A percentile compares a stretch with the other conserved stretches of the same genome.
Evolutionary conservation across 306 rosid species (phyloP).

Genomic region (Dicorynia guianensis): DNA sequence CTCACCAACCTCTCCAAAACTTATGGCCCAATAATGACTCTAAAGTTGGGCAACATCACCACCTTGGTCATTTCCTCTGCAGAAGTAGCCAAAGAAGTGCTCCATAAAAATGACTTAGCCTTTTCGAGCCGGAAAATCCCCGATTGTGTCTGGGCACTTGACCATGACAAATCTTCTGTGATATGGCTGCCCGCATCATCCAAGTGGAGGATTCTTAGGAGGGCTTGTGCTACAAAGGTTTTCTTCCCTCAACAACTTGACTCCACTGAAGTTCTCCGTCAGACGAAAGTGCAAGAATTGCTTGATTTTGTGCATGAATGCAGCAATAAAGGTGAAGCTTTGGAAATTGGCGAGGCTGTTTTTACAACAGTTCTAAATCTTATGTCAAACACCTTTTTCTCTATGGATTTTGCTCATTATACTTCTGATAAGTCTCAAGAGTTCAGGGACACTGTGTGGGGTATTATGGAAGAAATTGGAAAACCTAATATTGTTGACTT

Average conservation of each 20-base stretch:
- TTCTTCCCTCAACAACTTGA: constrained; percentile 30
- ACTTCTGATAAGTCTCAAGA: constrained; percentile 22
- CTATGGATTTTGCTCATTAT: constrained; percentile 24
- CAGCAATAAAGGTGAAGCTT: constrained; percentile 11
- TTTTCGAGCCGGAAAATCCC: constrained; percentile 26
- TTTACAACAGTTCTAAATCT: constrained; percentile 10
- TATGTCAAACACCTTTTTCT: constrained; percentile 30
- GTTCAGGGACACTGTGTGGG: background rate
- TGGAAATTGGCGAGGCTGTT: constrained; percentile 33
- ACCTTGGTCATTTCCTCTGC: constrained; percentile 41
- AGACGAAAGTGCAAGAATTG: constrained; percentile 18
- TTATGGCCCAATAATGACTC: constrained; percentile 37
- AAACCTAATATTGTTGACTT: constrained; percentile 38
- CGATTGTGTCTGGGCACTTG: background rate
- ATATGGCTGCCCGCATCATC: background rate
- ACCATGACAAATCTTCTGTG: background rate
- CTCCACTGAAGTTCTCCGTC: constrained; percentile 19
- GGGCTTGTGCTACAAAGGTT: constrained; percentile 34
- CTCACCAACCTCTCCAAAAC: constrained; percentile 31
- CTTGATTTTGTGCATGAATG: constrained; percentile 22
- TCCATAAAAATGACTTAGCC: constrained; percentile 1
- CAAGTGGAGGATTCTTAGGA: constrained; percentile 31
- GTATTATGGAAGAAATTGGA: constrained; percentile 17
- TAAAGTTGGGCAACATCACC: constrained; percentile 30
- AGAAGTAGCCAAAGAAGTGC: constrained; percentile 31